Base-by-base conservation (phyloP, 352 stramenopile species). In the Pythium volutum region DNA sequence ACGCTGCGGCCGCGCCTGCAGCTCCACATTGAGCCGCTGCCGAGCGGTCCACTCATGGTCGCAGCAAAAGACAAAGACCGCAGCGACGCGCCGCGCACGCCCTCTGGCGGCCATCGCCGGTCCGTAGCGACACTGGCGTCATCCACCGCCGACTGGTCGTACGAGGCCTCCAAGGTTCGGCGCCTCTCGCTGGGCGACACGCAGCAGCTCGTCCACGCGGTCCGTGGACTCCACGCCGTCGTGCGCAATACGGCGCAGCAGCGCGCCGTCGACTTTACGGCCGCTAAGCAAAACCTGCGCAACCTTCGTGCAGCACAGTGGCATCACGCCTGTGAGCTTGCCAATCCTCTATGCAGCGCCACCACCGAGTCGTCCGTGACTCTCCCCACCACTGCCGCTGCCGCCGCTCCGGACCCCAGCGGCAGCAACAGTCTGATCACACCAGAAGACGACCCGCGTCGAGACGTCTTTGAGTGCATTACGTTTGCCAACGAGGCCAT, bases 381-480 rank as follows among this genome's bases (percentile, higher is more conserved):
- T 7, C 5, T 18, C 15, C 6, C 34, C 15, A 31, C 29, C 11
- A 33, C 2, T 3, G 15, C 23, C 3, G 16, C 31, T 34, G 14
- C 45, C 8, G 26, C 23, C 4, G 2, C 39, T 23, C 2, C 6
- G 9, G 27, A 12, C 27, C 31, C 31, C 10, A 31, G 15, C 10
- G n/a, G n/a, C n/a, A n/a, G n/a, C n/a, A n/a, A n/a, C n/a, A 42
- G 33, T 18, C 45, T 39, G 8, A 42, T 23, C 10, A 22, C 33
- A 20, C 31, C 58, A 29, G 57, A 56, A 3, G 79, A 89, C 45
- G 56, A 71, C 33, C 76, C 31, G 31, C 31, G 82, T 0, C 63
- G 69, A 9, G 73, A 89, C 22, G 54, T 90, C 9, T 85, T 75
- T 49, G 75, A 88, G 52, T 89, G 76, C 56, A 67, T 92, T 33